These are phyloP conservation scores for Hypoxylon crocopeplum DNA, from an alignment of 495 filamentous ascomycete genomes.

Conservation along the genomic window DNA sequence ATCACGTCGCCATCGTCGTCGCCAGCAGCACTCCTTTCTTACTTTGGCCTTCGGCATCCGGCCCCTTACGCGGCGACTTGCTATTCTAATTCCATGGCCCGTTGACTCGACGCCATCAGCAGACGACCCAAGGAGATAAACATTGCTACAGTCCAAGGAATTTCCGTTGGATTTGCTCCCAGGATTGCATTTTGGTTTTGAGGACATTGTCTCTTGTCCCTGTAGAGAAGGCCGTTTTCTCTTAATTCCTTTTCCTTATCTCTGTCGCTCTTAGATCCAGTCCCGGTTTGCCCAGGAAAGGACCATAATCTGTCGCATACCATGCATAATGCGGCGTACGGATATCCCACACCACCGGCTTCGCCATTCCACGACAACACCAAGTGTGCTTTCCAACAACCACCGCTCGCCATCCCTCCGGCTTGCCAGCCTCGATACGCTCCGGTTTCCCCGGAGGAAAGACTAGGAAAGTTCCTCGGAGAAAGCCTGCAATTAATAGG, in stretches of 20 bases:
- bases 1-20: slow-evolving; percentile 28
- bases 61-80: slow-evolving; percentile 19
- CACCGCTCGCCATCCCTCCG: slow-evolving; percentile 42
- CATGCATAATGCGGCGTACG: slow-evolving; percentile 63
- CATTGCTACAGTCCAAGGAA: slow-evolving; percentile 36
- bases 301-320: slow-evolving; percentile 44
- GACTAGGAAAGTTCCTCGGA: slow-evolving; percentile 83
- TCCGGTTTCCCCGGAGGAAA: slow-evolving; percentile 73
- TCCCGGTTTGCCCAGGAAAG: slow-evolving; percentile 34
- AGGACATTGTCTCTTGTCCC: slow-evolving; percentile 22
- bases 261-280: slow-evolving; percentile 32
- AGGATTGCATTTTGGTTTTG: slow-evolving; percentile 1
- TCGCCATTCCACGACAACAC: slow-evolving; percentile 55
- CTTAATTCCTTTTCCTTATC: slow-evolving; percentile 37
- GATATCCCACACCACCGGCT: slow-evolving; percentile 60
- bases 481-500: slow-evolving; percentile 80
- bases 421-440: slow-evolving; percentile 45
- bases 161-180: slow-evolving; percentile 38
- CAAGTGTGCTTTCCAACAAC: slow-evolving; percentile 48
- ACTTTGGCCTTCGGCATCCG: slow-evolving; percentile 17
- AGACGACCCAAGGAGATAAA: slow-evolving; percentile 37
- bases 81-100: slow-evolving; percentile 32
- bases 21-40: slow-evolving; percentile 24
- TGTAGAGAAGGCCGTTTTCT: slow-evolving; percentile 41
- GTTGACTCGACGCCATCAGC: slow-evolving; percentile 37